Evolutionary conservation across 1,284 basidiomycete genomes (phyloP), one percentile per base, ranked within the genome.

Genomic region (Apiotrichum laibachii): DNA sequence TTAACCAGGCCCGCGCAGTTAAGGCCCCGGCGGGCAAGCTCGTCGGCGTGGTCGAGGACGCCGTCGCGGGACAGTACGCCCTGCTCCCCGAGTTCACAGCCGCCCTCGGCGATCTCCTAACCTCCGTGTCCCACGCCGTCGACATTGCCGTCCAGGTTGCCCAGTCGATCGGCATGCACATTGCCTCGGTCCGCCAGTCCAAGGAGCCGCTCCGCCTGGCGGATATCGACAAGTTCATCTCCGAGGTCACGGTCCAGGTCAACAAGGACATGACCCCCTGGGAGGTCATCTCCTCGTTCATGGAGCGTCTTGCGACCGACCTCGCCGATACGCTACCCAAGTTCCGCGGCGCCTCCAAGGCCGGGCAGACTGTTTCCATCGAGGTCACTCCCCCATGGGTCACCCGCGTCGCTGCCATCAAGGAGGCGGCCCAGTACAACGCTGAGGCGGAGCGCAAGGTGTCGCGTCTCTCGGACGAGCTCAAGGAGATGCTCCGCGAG

Each of bases 131-230:
- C 0, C 89, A 91, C 64, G 83, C 92, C 2, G 86, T 90, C 62
- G 90, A 93, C 76, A 90, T 95, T 69, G 89, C 90, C 67, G 88
- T 94, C 59, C 88, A 92, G 89, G 83, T 96, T 50, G 92, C 92
- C 0, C 90, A 94, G 81, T 83, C 87, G 69, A 86, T 92, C 49
- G 87, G 88, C 77, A 86, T 85, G 1, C 88, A 96, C 72, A 80
- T 91, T 18, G 82, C 83, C 53, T 87, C 91, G 53, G 84, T 89
- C 10, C 85, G 90, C 47, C 80, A 83, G 13, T 84, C 86, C 43
- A 94, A 93, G 76, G 80, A 84, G 22, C 76, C 89, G 0, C 88
- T 97, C 80, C 84, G 88, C 62, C 79, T 95, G 39, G 79, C 84
- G 0, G 85, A 85, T 0, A 83, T 95, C 15, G 78, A 92, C 33